phyloP scores from a whole-genome alignment of 306 rosid genomes.

The Glycine latifolia region DNA sequence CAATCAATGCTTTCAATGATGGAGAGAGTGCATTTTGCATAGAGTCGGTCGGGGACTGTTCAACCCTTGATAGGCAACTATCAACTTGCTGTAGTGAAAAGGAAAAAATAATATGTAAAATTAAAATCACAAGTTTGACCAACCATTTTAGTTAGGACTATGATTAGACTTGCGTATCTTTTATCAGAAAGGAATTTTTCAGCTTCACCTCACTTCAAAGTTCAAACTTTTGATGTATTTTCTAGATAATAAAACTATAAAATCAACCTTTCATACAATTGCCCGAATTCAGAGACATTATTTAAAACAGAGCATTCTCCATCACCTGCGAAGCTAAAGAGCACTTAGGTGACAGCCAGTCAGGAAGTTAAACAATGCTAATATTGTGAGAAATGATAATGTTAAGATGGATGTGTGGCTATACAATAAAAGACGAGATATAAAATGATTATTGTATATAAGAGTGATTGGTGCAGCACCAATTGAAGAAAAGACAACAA shows the following conservation, averaged over 20 bases:
- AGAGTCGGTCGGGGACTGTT: constrained; percentile 78
- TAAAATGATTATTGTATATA: too few relatives aligned
- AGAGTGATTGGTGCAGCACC: too few relatives aligned
- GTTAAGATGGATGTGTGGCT: too few relatives aligned
- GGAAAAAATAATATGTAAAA: background rate
- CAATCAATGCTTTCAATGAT: constrained; percentile 72
- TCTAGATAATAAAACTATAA: background rate
- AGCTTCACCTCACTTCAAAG: background rate
- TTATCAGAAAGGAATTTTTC: background rate
- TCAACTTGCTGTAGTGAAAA: constrained; percentile 68
- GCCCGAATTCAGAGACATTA: constrained; percentile 30
- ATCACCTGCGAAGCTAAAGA: background rate
- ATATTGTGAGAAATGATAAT: too few relatives aligned
- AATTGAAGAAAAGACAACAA: too few relatives aligned
- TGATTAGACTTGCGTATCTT: background rate
- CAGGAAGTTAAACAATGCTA: constrained; percentile 9
- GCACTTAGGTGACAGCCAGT: background rate
- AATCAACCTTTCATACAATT: background rate
- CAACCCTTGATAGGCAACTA: constrained; percentile 70
- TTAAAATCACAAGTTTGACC: background rate
- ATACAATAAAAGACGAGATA: too few relatives aligned
- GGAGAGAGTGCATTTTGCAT: constrained; percentile 85
- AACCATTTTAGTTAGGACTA: constrained; percentile 1
- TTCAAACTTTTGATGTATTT: background rate
- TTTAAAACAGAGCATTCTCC: constrained; percentile 1